A percentile compares a stretch with the other conserved stretches of the same genome.
Evolutionary conservation across 768 basidiomycete species (phyloP).

Genomic region (Hericium erinaceus): DNA sequence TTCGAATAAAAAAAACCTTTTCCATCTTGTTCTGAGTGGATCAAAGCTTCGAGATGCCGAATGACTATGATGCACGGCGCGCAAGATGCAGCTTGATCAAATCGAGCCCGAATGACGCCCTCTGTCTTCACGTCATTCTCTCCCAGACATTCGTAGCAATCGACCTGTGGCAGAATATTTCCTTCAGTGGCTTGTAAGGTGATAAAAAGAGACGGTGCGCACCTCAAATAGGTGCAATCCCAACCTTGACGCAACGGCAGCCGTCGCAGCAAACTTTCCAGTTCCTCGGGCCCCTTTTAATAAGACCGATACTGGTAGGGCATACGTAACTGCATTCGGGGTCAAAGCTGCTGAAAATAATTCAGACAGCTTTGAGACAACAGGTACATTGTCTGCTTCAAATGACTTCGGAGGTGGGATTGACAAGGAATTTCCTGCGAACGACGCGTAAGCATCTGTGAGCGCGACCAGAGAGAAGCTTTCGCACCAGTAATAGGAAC

Average conservation of each 20-base stretch:
- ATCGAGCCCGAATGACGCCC: slow-evolving; percentile 55
- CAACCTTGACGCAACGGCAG: slow-evolving; percentile 45
- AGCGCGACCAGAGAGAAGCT: too few species aligned
- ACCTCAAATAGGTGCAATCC: slow-evolving; percentile 82
- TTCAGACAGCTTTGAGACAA: slow-evolving; percentile 41
- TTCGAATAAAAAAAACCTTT: too few species aligned
- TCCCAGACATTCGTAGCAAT: slow-evolving; percentile 76
- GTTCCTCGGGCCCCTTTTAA: slow-evolving; percentile 72
- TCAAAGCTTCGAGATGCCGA: slow-evolving; percentile 72
- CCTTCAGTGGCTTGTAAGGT: not conserved
- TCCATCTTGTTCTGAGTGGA: slow-evolving; percentile 30
- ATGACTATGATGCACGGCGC: slow-evolving; percentile 82
- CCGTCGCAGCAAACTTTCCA: slow-evolving; percentile 68
- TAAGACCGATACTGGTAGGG: slow-evolving; percentile 61
- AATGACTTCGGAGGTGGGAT: too few species aligned
- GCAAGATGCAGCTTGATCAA: slow-evolving; percentile 70
- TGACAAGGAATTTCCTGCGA: too few species aligned
- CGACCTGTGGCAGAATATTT: slow-evolving; percentile 41
- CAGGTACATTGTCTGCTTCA: slow-evolving; percentile 13
- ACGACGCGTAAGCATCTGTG: too few species aligned
- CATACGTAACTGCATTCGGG: slow-evolving; percentile 46
- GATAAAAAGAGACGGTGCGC: slow-evolving; percentile 1
- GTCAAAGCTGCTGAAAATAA: slow-evolving; percentile 53
- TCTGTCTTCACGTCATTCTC: slow-evolving; percentile 74
- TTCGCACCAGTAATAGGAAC: slow-evolving; percentile 9